Evolutionary conservation across 148 eudicot species (phyloP).

Genomic region (Diospyros lotus): DNA sequence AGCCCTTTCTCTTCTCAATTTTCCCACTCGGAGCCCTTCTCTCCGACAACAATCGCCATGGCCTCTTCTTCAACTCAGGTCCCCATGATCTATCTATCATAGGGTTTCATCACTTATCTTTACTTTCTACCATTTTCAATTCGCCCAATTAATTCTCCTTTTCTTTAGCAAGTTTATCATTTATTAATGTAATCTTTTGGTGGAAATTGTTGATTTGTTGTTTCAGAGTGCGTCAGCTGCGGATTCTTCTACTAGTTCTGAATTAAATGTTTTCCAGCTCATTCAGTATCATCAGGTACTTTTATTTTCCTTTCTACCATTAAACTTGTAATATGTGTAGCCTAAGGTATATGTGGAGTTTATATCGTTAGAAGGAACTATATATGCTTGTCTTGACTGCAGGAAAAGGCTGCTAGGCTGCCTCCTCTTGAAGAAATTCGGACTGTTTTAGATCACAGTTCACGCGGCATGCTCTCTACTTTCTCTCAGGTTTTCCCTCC

Average conservation of each 20-base stretch:
- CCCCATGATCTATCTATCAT: too few relatives aligned
- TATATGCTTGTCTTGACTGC: neutral
- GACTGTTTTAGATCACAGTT: slow-evolving; percentile 56
- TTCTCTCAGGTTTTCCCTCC: slow-evolving; percentile 60
- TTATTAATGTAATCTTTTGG: neutral
- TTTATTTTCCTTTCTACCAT: neutral
- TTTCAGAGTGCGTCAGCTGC: slow-evolving; percentile 37
- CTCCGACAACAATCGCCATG: too few relatives aligned
- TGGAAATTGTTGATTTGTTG: neutral
- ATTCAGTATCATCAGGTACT: slow-evolving; percentile 86
- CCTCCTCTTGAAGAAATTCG: slow-evolving; percentile 65
- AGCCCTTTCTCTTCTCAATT: too few relatives aligned
- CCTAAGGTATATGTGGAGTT: neutral
- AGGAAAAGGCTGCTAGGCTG: slow-evolving; percentile 90
- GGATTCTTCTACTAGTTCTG: slow-evolving; percentile 28
- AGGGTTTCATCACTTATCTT: too few relatives aligned
- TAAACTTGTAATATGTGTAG: neutral
- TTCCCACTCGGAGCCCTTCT: too few relatives aligned
- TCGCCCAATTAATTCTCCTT: too few relatives aligned
- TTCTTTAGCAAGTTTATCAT: too few relatives aligned
- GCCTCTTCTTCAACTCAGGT: too few relatives aligned
- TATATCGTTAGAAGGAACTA: too few relatives aligned
- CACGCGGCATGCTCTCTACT: slow-evolving; percentile 82
- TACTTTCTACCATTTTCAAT: too few relatives aligned
- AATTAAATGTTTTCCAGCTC: slow-evolving; percentile 43